Base-by-base conservation (phyloP, 106 monocot genomes). In the Dendrobium officinale region DNA sequence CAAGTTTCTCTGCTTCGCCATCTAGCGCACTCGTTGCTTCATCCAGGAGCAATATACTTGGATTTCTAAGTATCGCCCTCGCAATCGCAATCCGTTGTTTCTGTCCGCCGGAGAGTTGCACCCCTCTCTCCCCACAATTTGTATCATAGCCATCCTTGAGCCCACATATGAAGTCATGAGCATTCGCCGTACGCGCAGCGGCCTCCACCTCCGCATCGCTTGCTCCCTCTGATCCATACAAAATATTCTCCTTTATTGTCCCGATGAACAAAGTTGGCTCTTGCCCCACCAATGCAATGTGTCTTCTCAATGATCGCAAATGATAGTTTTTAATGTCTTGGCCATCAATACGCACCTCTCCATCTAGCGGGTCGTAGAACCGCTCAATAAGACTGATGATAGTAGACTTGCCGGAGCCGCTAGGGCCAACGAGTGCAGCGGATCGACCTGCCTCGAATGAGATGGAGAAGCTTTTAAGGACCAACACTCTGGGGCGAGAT, bases 351-450 rank as follows among this genome's bases (percentile, higher is more conserved):
- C 47, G 55, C 5, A 86, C 55, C 55, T 15, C 40, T 42, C 85
- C 85, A 0, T 37, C 44, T 3, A 78, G 22, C 2, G 85, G 85
- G 17, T 85, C 85, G 40, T 85, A 85, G 44, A 85, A 85, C 26
- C 85, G 77, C 78, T 81, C 81, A 3, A 85, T 81, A 18, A 85
- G 85, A 19, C 85, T 73, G n/a, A 85, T 85, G 51, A 85, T 75
- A 24, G 85, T 85, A 11, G 81, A 81, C 70, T 86, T 86, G 0
- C 86, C 86, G 17, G 86, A 86, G 16, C 86, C 86, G 16, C 86
- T 86, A 10, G 72, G 43, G 43, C 85, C 85, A 8, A 85, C 85
- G 22, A 85, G 42, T 59, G 85, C 85, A 3, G 78, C 81, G 19
- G 85, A 85, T n/a, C 74, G 80, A 0, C 73, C 77, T 0, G 77